Evolutionary conservation across 2,329 filamentous ascomycete species (phyloP), one percentile per base, ranked within the genome.

Genomic region (Lizonia empirigonia): DNA sequence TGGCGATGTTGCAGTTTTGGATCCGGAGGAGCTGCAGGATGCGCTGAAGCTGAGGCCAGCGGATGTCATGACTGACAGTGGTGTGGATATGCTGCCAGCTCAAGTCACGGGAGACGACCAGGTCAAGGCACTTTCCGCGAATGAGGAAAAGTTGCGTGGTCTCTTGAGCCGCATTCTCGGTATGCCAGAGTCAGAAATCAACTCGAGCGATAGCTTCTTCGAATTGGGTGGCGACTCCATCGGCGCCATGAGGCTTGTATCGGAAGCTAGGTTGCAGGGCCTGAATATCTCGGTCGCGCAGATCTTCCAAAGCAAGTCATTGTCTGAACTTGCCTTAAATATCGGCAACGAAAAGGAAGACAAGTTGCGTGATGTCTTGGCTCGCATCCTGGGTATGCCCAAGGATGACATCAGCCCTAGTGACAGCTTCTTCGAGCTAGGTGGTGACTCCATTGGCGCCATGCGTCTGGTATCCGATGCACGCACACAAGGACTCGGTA

Each of bases 291-390:
- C 70, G 0, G 78, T 80, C 2, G 69, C 72, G 4, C 72, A 77
- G 35, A 72, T 78, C 18, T 80, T 80, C 59, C 60, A 66, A 15
- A 68, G 65, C 37, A 58, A 75, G 74, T 68, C 75, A 16, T 65
- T 81, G 6, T 58, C 72, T 44, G 82, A 85, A 47, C 81, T 85
- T 67, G 82, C 84, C 2, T 76, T 75, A 35, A 71, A 74, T 0
- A 59, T 84, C 65, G 53, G 58, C 8, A 68, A 64, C 15, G 56
- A 59, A 22, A 70, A 63, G n/a, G 66, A 71, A 36, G 59, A 65
- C 2, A 70, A 64, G 46, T 51, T 74, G 3, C 39, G 64, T 3
- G 49, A 58, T 2, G 52, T 70, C 8, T 60, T 73, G 22, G 59
- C 61, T 23, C 62, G 56, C 16, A 66, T 74, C 7, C 56, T 75